phyloP scores from a whole-genome alignment of 163 green algal genomes.

The Prototheca wickerhamii region DNA sequence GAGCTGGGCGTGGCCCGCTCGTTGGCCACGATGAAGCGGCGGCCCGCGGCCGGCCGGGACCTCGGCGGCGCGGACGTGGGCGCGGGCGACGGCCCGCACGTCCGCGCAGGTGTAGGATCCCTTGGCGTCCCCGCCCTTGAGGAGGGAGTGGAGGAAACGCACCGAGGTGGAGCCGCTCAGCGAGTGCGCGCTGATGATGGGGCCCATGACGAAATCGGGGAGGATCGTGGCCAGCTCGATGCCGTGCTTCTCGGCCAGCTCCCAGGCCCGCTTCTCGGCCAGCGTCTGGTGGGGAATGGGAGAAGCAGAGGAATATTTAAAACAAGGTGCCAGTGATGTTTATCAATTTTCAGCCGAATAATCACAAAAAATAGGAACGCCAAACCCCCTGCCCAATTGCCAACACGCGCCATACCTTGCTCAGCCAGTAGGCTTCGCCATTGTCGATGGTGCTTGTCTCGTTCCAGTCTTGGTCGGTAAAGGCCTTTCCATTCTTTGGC shows the following conservation, averaged over 20 bases:
- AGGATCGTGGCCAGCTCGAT: conserved; percentile 63
- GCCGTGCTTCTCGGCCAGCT: conserved; percentile 36
- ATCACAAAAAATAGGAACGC: too few relatives aligned
- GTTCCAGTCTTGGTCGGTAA: conserved; percentile 72
- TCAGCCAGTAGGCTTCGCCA: conserved; percentile 52
- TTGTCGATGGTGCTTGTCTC: conserved; percentile 37
- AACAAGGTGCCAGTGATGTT: background rate
- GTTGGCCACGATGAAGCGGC: conserved; percentile 59
- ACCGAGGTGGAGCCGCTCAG: conserved; percentile 39
- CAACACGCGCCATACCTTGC: conserved; percentile 58
- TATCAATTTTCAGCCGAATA: too few relatives aligned
- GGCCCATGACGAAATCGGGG: conserved; percentile 73
- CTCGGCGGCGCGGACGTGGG: conserved; percentile 60
- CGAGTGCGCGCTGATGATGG: conserved; percentile 24
- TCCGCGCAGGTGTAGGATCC: conserved; percentile 31
- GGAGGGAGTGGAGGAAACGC: conserved; percentile 46
- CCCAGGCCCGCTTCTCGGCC: conserved; percentile 56
- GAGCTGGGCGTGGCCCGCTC: background rate
- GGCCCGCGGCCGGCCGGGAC: conserved; percentile 38
- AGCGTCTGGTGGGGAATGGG: conserved; percentile 19
- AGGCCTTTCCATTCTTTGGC: conserved; percentile 22
- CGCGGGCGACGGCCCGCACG: conserved; percentile 58
- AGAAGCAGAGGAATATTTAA: background rate
- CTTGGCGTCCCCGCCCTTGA: background rate
- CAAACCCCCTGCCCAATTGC: too few relatives aligned